Percentiles rank a stretch among this genome's conserved stretches.
Conservation (phyloP, 495 filamentous ascomycete species). For the Pyronema domesticum region DNA sequence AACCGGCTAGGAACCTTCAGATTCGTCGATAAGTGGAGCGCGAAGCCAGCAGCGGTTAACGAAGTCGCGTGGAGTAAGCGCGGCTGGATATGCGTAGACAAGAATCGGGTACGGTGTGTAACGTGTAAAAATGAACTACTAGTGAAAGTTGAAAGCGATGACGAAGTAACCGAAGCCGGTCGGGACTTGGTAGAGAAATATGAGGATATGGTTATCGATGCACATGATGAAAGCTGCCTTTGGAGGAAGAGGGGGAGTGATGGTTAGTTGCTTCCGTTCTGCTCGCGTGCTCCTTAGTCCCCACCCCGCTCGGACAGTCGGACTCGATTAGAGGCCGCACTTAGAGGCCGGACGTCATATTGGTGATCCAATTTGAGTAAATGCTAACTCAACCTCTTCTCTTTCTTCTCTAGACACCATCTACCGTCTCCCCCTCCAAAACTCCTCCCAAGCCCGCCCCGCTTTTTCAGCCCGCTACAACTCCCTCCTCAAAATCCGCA, state of each 20-base stretch:
- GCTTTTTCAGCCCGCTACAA: slow-evolving; percentile 27
- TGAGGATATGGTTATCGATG: slow-evolving; percentile 46
- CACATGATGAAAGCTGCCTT: slow-evolving; percentile 65
- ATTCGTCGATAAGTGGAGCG: slow-evolving; percentile 73
- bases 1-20: slow-evolving; percentile 70
- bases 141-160: slow-evolving; percentile 56
- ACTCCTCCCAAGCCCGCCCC: slow-evolving; percentile 29
- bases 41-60: slow-evolving; percentile 60
- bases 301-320: no score
- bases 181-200: slow-evolving; percentile 65
- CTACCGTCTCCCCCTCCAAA: slow-evolving; percentile 33
- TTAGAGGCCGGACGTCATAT: background rate
- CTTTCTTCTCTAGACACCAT: slow-evolving; percentile 28
- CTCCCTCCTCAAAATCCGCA: slow-evolving; percentile 31
- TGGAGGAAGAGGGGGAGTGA: slow-evolving; percentile 77
- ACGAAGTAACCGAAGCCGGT: slow-evolving; percentile 36
- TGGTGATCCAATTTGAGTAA: no score
- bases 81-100: slow-evolving; percentile 74
- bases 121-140: slow-evolving; percentile 67
- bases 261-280: slow-evolving; percentile 33
- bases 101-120: slow-evolving; percentile 64
- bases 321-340: no score
- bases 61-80: slow-evolving; percentile 92
- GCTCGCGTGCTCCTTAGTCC: no score
- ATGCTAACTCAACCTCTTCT: no score